Base-by-base conservation (phyloP, 164 flowering plant genomes). In the Paratinospora sagittata region DNA sequence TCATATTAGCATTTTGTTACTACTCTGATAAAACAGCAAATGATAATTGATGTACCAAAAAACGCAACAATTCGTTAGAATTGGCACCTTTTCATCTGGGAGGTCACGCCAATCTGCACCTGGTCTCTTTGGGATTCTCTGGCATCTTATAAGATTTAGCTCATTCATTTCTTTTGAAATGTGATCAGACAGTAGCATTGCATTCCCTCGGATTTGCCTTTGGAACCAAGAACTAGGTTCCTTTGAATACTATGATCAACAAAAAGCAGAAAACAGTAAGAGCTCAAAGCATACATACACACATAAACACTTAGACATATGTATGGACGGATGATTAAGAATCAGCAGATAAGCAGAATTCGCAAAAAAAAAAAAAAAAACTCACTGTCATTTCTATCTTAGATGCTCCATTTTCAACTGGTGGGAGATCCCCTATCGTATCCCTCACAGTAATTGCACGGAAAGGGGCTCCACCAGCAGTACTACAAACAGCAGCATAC, bases 21-120 rank as follows among this genome's bases (percentile, higher is more conserved):
- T 30, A 55, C 24, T 19, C 6, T 19, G 17, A 55, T 55, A 21
- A 55, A 55, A 17, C 10, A 21, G 24, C 61, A 26, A 12, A 26
- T 61, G 16, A 3, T 26, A 60, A 12, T 24, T 24, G 24, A 1
- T 21, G 12, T n/a, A 63, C 27, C 65, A 65, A 27, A 24, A 27
- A 55, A n/a, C n/a, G 21, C 23, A 52, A n/a, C 2, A 6, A 17
- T 7, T n/a, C 19, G 61, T 19, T 55, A 55, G 43, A 11, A 39
- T 37, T 21, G 0, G 39, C 65, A 89, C 98, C 97, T 94, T 92
- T 66, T 92, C 97, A 49, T 89, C 91, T 4, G 96, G 96, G 23
- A 94, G 96, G 57, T 85, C 86, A 71, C 78, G 96, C 98, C 98
- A 94, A 85, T 94, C 98, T 66, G 97, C 84, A 74, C 97, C 98